A percentile compares a stretch with the other conserved stretches of the same genome.
Conservation (phyloP, 2,329 filamentous ascomycete genomes). For the Alternaria solani region DNA sequence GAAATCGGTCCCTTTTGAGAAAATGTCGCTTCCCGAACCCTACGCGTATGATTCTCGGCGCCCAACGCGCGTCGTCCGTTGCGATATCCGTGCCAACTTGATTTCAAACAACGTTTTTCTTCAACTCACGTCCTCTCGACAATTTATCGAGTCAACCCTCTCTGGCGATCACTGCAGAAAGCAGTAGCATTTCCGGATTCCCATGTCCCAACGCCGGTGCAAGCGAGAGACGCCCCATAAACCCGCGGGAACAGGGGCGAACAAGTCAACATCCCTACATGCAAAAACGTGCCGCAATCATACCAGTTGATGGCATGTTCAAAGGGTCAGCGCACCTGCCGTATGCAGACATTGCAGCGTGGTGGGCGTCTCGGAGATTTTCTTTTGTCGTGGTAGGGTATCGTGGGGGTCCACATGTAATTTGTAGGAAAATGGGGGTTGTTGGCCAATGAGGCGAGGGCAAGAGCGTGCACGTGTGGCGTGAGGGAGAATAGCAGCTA, state of each 20-base stretch:
- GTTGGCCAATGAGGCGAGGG: neutral
- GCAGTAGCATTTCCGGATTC: neutral
- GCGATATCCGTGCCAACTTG: neutral
- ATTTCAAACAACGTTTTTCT: neutral
- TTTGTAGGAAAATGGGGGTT: constrained; percentile 2
- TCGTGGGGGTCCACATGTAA: constrained; percentile 7
- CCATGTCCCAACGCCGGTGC: neutral
- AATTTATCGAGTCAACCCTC: constrained; percentile 3
- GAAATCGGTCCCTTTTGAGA: neutral
- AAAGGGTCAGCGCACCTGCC: constrained; percentile 3
- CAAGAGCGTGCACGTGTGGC: neutral
- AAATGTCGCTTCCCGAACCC: neutral
- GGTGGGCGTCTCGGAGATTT: constrained; percentile 1
- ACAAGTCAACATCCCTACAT: constrained; percentile 6
- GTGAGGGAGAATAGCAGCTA: neutral
- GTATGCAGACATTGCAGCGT: constrained; percentile 2
- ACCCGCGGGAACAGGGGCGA: neutral
- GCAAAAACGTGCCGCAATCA: constrained; percentile 1
- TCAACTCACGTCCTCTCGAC: neutral
- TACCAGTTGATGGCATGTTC: neutral
- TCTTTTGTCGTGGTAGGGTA: constrained; percentile 1
- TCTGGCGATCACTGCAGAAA: neutral
- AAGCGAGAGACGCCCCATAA: neutral
- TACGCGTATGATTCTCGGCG: neutral
- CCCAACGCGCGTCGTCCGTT: neutral